These are phyloP conservation scores for Escallonia rubra DNA, from an alignment of 129 eudicot species.

Conservation along the genomic window DNA sequence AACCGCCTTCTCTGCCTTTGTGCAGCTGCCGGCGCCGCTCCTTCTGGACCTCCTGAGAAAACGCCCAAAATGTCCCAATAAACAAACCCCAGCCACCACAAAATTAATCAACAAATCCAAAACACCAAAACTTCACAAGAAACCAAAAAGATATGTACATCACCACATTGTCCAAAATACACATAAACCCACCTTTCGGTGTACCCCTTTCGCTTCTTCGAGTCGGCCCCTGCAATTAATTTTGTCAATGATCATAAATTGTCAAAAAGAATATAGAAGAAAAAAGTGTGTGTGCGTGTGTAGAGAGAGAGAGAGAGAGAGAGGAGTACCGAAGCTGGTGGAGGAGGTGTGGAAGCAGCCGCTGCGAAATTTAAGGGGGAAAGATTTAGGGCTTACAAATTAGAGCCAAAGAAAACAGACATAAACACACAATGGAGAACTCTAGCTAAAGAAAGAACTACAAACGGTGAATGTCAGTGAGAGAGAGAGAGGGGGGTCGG, in stretches of 20 bases:
- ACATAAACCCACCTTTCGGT: constrained; percentile 10
- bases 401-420: background rate
- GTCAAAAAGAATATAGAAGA: background rate
- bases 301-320: constrained; percentile 1
- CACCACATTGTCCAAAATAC: background rate
- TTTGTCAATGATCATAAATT: background rate
- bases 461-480: too few relatives aligned
- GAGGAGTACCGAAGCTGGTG: constrained; percentile 23
- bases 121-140: constrained; percentile 7
- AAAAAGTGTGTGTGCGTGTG: background rate
- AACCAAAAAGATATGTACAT: background rate
- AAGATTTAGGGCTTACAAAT: constrained; percentile 22
- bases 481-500: too few relatives aligned
- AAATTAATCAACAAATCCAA: constrained; percentile 8
- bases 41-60: too few relatives aligned
- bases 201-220: constrained; percentile 9
- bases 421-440: too few relatives aligned
- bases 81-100: too few relatives aligned
- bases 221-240: constrained; percentile 2
- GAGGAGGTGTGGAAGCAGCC: constrained; percentile 25
- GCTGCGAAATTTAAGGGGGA: background rate
- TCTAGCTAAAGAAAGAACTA: too few relatives aligned
- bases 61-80: too few relatives aligned
- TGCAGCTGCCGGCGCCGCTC: background rate
- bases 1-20: constrained; percentile 22